Base-by-base conservation (phyloP, 352 stramenopile species). In the Globisporangium carolinianum region DNA sequence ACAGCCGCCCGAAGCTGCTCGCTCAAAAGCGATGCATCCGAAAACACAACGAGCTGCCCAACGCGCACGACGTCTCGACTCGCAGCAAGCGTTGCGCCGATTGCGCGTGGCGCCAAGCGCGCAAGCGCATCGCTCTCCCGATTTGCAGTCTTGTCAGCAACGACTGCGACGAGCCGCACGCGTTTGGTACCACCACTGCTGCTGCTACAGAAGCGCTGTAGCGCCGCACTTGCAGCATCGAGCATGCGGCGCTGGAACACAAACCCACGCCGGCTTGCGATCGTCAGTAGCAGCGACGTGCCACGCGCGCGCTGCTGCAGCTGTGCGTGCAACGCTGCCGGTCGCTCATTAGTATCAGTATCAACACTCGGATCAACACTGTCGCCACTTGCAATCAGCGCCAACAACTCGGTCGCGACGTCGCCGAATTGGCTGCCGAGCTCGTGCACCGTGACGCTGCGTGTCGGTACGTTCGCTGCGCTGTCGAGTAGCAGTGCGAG, bases 391-490 rank as follows among this genome's bases (percentile, higher is more conserved):
- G 14, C 42, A 12, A 43, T 43, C 39, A 32, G 8, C 57, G 42
- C 5, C 7, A 83, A 60, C n/a, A 83, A 53, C 14, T 50, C 51
- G 17, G 65, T 68, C 4, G 73, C 60, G 37, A 83, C 58, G 0
- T 77, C 67, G 8, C 71, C 68, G 47, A 83, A 83, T n/a, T 60
- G 62, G 11, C 58, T 69, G 12, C 73, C 71, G 17, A 83, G 64
- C 24, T 79, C 73, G 36, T 66, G 60, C 32, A 79, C 62, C 18
- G 46, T 53, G 14, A 79, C 41, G 2, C 35, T 60, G 47, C 63
- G 61, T 10, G 38, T 18, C 18, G 24, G 18, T 11, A 9, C 18
- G 5, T 41, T 41, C 2, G 1, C 18, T 11, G 50, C 61, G 18
- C 15, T 47, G 35, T 7, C 47, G 2, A 3, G 51, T 4, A 75